Evolutionary conservation across 2,329 filamentous ascomycete species (phyloP).

Genomic region (Pseudopyricularia cyperi): DNA sequence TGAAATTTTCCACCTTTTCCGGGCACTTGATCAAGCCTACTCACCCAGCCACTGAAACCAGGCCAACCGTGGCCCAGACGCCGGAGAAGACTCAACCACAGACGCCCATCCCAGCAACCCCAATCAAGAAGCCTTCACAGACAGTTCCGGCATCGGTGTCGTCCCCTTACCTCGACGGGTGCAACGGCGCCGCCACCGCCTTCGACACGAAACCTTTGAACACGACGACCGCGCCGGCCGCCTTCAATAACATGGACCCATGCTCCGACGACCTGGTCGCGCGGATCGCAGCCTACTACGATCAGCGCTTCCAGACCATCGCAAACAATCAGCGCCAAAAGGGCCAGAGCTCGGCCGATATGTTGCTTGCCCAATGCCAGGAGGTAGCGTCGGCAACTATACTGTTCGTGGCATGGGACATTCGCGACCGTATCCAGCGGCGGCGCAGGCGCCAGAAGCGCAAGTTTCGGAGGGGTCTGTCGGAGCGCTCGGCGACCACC

Average conservation of each 20-base stretch:
- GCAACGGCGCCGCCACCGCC: slow-evolving; percentile 1
- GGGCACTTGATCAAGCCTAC: not conserved
- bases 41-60: not conserved
- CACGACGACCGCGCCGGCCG: slow-evolving; percentile 4
- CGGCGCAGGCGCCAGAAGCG: slow-evolving; percentile 26
- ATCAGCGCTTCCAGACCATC: slow-evolving; percentile 32
- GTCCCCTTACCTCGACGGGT: slow-evolving; percentile 2
- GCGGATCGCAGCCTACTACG: slow-evolving; percentile 33
- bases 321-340: slow-evolving; percentile 32
- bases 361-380: slow-evolving; percentile 32
- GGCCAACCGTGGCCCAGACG: not conserved
- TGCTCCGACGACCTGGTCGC: slow-evolving; percentile 31
- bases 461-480: slow-evolving; percentile 25
- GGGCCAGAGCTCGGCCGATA: slow-evolving; percentile 32
- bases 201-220: slow-evolving; percentile 3
- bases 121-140: not conserved
- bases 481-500: slow-evolving; percentile 13
- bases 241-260: slow-evolving; percentile 21
- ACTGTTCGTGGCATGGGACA: slow-evolving; percentile 35
- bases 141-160: no score
- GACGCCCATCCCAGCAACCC: not conserved
- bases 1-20: slow-evolving; percentile 15
- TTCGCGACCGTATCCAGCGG: slow-evolving; percentile 31
- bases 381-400: slow-evolving; percentile 35
- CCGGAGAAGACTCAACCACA: not conserved